Conservation (phyloP, 2,329 filamentous ascomycete species). For the Verticillium albo-atrum region DNA sequence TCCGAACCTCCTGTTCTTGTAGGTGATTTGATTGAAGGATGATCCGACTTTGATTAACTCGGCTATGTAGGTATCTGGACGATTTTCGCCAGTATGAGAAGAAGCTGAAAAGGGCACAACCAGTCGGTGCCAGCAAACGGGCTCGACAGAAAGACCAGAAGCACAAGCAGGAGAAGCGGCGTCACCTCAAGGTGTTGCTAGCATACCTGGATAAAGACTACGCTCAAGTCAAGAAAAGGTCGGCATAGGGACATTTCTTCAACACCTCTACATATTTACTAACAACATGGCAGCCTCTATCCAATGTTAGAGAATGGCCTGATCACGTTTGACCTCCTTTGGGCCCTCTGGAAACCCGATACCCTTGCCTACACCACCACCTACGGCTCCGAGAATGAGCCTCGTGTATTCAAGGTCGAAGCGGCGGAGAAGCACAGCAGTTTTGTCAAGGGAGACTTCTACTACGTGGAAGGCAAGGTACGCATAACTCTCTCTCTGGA, state of each 20-base stretch:
- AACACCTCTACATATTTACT: background rate
- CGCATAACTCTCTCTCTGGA: background rate
- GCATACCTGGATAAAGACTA: conserved; percentile 82
- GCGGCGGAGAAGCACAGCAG: conserved; percentile 65
- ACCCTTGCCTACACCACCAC: conserved; percentile 74
- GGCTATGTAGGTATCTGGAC: conserved; percentile 64
- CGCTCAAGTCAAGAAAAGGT: conserved; percentile 65
- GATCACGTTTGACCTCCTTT: conserved; percentile 84
- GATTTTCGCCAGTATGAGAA: conserved; percentile 65
- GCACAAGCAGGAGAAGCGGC: conserved; percentile 51
- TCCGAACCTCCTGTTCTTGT: conserved; percentile 67
- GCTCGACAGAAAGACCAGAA: conserved; percentile 59
- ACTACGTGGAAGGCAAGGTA: conserved; percentile 65
- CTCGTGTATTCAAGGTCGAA: conserved; percentile 78
- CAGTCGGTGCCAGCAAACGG: conserved; percentile 42
- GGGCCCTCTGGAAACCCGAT: conserved; percentile 86
- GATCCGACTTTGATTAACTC: background rate
- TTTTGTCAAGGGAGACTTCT: conserved; percentile 70
- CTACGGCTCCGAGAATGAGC: conserved; percentile 72
- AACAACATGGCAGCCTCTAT: conserved; percentile 51
- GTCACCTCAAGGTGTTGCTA: conserved; percentile 67
- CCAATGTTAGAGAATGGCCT: conserved; percentile 76
- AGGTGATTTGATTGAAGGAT: conserved; percentile 15
- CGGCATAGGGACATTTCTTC: background rate
- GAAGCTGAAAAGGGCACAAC: conserved; percentile 56